Evolutionary conservation across 1,284 basidiomycete genomes (phyloP).

Genomic region (Athelia psychrophila): DNA sequence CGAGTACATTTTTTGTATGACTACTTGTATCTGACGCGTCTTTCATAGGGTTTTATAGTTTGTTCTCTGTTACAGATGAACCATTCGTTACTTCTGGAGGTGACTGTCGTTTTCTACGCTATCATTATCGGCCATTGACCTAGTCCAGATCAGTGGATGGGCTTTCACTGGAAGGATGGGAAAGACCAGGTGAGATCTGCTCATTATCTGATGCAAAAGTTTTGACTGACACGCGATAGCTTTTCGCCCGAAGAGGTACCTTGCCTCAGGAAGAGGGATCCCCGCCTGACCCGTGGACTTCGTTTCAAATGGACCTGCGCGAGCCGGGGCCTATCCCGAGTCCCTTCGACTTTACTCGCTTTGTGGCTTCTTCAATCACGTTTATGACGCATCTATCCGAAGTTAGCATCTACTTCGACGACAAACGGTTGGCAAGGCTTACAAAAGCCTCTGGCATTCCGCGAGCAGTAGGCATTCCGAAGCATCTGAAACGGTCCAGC

Average conservation of each 20-base stretch:
- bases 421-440: slow-evolving; percentile 72
- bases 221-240: slow-evolving; percentile 32
- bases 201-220: not conserved
- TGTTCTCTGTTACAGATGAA: slow-evolving; percentile 87
- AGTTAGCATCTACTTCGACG: slow-evolving; percentile 81
- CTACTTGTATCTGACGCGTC: not conserved
- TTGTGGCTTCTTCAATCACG: slow-evolving; percentile 90
- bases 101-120: slow-evolving; percentile 18
- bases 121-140: slow-evolving; percentile 8
- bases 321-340: slow-evolving; percentile 83
- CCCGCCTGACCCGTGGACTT: slow-evolving; percentile 67
- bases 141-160: slow-evolving; percentile 82
- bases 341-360: slow-evolving; percentile 85
- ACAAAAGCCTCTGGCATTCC: slow-evolving; percentile 67
- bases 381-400: slow-evolving; percentile 86
- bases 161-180: slow-evolving; percentile 95
- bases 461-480: slow-evolving; percentile 55
- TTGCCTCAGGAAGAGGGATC: slow-evolving; percentile 43
- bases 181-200: slow-evolving; percentile 64
- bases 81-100: slow-evolving; percentile 91
- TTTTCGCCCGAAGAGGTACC: slow-evolving; percentile 76
- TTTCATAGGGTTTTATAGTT: slow-evolving; percentile 67
- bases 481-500: slow-evolving; percentile 46
- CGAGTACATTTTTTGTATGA: not conserved
- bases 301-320: slow-evolving; percentile 88